Percentiles rank a stretch among this genome's conserved stretches.
phyloP scores from a whole-genome alignment of 2,329 filamentous ascomycete genomes.

The Eutypa lata region DNA sequence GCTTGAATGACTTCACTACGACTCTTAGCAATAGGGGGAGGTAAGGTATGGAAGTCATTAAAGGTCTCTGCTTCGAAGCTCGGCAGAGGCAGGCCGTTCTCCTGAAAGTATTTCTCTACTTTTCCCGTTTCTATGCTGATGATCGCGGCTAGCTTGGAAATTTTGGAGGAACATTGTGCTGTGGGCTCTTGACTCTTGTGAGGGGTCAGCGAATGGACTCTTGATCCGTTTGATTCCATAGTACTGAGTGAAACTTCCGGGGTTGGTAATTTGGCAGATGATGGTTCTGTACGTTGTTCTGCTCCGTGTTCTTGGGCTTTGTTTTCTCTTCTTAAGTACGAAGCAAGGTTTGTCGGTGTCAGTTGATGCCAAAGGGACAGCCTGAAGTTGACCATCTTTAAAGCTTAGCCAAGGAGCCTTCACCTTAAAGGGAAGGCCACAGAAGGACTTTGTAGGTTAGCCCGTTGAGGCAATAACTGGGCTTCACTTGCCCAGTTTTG shows the following conservation, averaged over 20 bases:
- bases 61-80: conserved; percentile 44
- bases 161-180: conserved; percentile 24
- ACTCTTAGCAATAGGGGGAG: conserved; percentile 41
- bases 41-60: conserved; percentile 44
- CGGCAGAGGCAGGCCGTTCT: conserved; percentile 38
- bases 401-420: no score
- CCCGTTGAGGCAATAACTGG: no score
- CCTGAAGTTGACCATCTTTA: no score
- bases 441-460: no score
- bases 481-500: no score
- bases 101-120: conserved; percentile 44
- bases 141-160: conserved; percentile 44
- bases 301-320: no score
- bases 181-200: background rate
- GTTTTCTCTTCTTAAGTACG: no score
- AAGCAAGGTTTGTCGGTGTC: no score
- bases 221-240: background rate
- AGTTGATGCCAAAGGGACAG: no score
- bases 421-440: no score
- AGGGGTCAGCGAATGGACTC: background rate
- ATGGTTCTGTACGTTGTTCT: no score
- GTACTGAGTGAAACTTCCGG: background rate
- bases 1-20: conserved; percentile 47
- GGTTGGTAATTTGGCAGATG: background rate
- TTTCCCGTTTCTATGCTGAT: conserved; percentile 48